Percentiles rank a stretch among this genome's conserved stretches.
Evolutionary conservation across 2,329 filamentous ascomycete genomes (phyloP).

Genomic region (Colletotrichum graminicola): DNA sequence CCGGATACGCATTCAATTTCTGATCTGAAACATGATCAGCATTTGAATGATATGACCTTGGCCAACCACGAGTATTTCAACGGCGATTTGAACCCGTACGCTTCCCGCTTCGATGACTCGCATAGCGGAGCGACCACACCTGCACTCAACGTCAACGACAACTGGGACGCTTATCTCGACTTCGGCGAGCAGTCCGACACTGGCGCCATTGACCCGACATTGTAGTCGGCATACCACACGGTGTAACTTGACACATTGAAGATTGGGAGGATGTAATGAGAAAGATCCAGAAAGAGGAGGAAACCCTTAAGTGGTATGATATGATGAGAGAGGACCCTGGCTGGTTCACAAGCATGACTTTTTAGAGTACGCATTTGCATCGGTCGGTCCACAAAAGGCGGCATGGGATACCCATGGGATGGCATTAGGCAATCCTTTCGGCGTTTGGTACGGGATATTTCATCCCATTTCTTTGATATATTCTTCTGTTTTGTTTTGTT

Average conservation of each 20-base stretch:
- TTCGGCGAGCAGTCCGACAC: slow-evolving; percentile 43
- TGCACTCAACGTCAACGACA: slow-evolving; percentile 12
- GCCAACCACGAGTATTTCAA: slow-evolving; percentile 32
- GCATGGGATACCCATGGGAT: slow-evolving; percentile 32
- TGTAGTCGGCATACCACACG: slow-evolving; percentile 10
- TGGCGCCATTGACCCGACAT: slow-evolving; percentile 25
- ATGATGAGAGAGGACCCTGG: slow-evolving; percentile 25
- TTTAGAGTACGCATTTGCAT: slow-evolving; percentile 42
- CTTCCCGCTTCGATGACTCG: slow-evolving; percentile 4
- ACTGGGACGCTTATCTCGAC: slow-evolving; percentile 31
- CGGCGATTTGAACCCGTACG: slow-evolving; percentile 33
- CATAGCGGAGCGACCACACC: slow-evolving; percentile 22
- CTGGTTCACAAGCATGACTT: slow-evolving; percentile 41
- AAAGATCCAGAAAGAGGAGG: slow-evolving; percentile 36
- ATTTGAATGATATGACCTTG: slow-evolving; percentile 10
- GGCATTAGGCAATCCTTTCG: slow-evolving; percentile 11
- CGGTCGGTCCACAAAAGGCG: slow-evolving; percentile 35
- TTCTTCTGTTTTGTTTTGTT: not conserved
- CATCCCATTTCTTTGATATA: not conserved
- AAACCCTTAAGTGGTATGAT: slow-evolving; percentile 15
- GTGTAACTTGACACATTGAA: slow-evolving; percentile 5
- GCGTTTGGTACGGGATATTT: slow-evolving; percentile 22
- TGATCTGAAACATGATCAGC: slow-evolving; percentile 25
- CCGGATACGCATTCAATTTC: slow-evolving; percentile 21
- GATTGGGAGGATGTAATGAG: slow-evolving; percentile 47